Evolutionary conservation across 1,284 basidiomycete species (phyloP), one percentile per base, ranked within the genome.

Genomic region (Fistulina hepatica): DNA sequence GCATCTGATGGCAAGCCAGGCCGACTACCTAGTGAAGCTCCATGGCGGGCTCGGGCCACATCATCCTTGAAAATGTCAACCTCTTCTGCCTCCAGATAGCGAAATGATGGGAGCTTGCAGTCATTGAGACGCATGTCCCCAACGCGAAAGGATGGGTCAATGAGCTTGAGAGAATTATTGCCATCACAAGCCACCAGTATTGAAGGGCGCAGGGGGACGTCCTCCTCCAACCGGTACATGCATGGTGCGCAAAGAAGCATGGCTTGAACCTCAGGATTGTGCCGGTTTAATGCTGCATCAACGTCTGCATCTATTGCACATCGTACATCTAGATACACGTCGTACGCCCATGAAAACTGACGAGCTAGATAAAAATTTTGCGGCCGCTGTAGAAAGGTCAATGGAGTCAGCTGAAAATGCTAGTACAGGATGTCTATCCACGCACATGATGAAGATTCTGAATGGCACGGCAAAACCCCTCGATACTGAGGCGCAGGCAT

Each of bases 121-220:
- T 35, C 26, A 37, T 48, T 46, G 1, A 24, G n/a, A 10, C 37
- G 41, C 51, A 57, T 15, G 49, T 43, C 20, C 36, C 53, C 21
- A 35, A 26, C 5, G 10, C 38, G 37, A 45, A 49, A 3, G n/a
- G 23, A 5, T 42, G 44, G 2, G 30, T 48, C 44, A 8, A 59
- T 41, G 0, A 58, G 45, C 44, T 60, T 60, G 5, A 61, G 45
- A 0, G 55, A 60, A 30, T 56, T 55, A 37, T 61, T 61, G 5
- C 59, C 60, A 40, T 63, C 60, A 31, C 60, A 48, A 3, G 48
- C 42, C 6, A 44, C 34, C 5, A 60, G 41, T 1, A 54, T 40
- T 0, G 39, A 34, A 22, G 49, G 52, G 5, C 33, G 3, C 2
- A 56, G 38, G 1, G 40, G 37, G 0, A 39, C 40, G 36, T 60